These are phyloP conservation scores for Chenopodium formosanum DNA, from an alignment of 148 eudicot genomes.

Conservation along the genomic window DNA sequence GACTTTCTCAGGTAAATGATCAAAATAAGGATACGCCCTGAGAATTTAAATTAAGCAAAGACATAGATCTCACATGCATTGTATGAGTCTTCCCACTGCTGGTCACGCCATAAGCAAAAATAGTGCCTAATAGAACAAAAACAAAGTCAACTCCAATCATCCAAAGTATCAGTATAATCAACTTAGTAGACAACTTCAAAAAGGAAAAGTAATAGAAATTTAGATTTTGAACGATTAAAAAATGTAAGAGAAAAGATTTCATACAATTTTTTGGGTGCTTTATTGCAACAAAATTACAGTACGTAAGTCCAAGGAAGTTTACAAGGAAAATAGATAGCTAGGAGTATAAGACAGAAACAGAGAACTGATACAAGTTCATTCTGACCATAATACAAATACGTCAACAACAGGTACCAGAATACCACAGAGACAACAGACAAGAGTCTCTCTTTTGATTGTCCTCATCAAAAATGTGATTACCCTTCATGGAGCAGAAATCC, in stretches of 20 bases:
- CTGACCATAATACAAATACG: not conserved
- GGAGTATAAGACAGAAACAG: not conserved
- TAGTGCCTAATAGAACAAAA: conserved; percentile 60
- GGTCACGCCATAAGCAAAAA: conserved; percentile 97
- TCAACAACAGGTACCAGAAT: not conserved
- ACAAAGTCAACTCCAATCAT: conserved; percentile 7
- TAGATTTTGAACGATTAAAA: not conserved
- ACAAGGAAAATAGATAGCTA: not conserved
- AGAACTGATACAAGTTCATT: not conserved
- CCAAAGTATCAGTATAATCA: conserved; percentile 8
- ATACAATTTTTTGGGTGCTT: not conserved
- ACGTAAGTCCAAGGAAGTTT: not conserved
- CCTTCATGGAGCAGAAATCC: not conserved
- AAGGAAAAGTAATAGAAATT: too few species aligned
- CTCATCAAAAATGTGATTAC: not conserved
- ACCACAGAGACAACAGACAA: not conserved
- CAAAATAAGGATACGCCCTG: conserved; percentile 7
- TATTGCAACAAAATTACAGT: not conserved
- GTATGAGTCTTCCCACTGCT: conserved; percentile 99
- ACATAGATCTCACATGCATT: conserved; percentile 72
- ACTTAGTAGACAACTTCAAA: not conserved
- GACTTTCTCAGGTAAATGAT: not conserved
- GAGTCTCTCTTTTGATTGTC: too few species aligned
- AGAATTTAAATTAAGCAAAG: not conserved
- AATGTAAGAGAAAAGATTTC: not conserved